A percentile compares a stretch with the other conserved stretches of the same genome.
Evolutionary conservation across 345 rosid species (phyloP).

Genomic region (Pseudoturritis turrita): DNA sequence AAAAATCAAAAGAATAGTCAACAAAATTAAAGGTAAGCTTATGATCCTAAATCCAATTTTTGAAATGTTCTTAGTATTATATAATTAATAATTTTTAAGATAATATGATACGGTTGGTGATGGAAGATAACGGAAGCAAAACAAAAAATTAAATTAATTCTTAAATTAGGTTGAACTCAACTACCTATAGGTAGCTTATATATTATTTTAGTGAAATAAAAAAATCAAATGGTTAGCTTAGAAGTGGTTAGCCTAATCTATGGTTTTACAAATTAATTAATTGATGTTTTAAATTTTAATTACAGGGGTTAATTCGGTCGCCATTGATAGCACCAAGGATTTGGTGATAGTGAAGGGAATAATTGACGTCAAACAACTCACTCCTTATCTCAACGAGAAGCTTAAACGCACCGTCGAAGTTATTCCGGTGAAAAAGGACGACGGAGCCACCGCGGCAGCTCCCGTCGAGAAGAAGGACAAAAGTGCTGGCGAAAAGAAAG

Average conservation of each 20-base stretch:
- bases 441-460: neutral
- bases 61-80: neutral
- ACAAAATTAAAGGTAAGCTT: constrained; percentile 41
- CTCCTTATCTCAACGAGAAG: constrained; percentile 50
- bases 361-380: constrained; percentile 52
- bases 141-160: neutral
- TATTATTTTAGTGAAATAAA: constrained; percentile 6
- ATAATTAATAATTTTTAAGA: neutral
- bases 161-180: constrained; percentile 20
- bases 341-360: constrained; percentile 72
- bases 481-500: constrained; percentile 37
- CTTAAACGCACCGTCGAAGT: constrained; percentile 65
- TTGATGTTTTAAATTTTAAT: neutral
- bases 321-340: constrained; percentile 56
- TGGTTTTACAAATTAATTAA: neutral
- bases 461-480: constrained; percentile 39
- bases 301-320: constrained; percentile 64
- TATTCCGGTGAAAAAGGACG: constrained; percentile 45
- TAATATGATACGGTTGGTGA: constrained; percentile 15
- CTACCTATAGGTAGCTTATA: constrained; percentile 12
- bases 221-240: constrained; percentile 8
- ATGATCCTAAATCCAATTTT: neutral
- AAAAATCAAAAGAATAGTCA: constrained; percentile 48
- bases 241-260: constrained; percentile 25
- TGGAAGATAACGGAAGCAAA: constrained; percentile 22